phyloP scores from a whole-genome alignment of 1,139 yeast genomes.

The Candida sojae region DNA sequence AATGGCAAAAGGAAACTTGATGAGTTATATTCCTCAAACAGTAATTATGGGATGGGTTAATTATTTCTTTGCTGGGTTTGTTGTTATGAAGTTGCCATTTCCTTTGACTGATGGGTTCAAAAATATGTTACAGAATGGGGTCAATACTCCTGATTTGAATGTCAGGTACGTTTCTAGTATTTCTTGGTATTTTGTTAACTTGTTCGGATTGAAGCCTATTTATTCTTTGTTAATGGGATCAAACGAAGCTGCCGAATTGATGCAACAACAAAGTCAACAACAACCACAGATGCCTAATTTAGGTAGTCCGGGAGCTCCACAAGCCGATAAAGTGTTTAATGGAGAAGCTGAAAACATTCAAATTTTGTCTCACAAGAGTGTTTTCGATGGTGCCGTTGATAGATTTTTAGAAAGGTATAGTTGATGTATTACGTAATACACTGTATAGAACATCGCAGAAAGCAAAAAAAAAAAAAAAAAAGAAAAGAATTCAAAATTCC shows the following conservation, averaged over 20 bases:
- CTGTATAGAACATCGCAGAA: conserved; percentile 4
- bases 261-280: conserved; percentile 47
- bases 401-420: conserved; percentile 47
- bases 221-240: conserved; percentile 68
- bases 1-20: conserved; percentile 79
- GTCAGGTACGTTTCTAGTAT: conserved; percentile 94
- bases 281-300: conserved; percentile 45
- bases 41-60: conserved; percentile 96
- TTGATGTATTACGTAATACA: not conserved
- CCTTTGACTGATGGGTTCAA: conserved; percentile 89
- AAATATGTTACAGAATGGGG: conserved; percentile 88
- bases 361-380: conserved; percentile 54
- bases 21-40: conserved; percentile 89
- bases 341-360: conserved; percentile 79
- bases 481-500: not conserved
- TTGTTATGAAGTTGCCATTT: conserved; percentile 59
- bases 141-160: conserved; percentile 80
- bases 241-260: conserved; percentile 49
- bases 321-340: conserved; percentile 59
- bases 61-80: conserved; percentile 89
- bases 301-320: conserved; percentile 60
- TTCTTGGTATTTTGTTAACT: conserved; percentile 95
- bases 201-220: conserved; percentile 82
- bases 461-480: not conserved
- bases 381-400: conserved; percentile 64